Evolutionary conservation across 78 protist genomes (phyloP).

Genomic region (Cavenderia fasciculata): DNA sequence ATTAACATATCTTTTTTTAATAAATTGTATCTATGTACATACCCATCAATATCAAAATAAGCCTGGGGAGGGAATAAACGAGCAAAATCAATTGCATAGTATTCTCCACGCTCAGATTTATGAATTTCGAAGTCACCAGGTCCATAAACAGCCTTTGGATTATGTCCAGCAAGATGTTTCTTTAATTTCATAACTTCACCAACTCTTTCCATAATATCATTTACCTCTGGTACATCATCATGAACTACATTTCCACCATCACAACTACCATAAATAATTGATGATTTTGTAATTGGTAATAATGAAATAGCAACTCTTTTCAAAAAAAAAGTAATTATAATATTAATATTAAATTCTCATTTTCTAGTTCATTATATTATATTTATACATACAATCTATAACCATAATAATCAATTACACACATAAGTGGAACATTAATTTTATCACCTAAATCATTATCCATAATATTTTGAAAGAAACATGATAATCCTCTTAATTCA

Average conservation of each 20-base stretch:
- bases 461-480: slow-evolving; percentile 13
- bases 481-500: slow-evolving; percentile 12
- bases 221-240: neutral
- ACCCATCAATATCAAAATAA: neutral
- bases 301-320: slow-evolving; percentile 15
- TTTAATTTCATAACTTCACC: neutral
- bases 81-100: slow-evolving; percentile 39
- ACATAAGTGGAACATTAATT: slow-evolving; percentile 49
- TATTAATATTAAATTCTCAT: neutral
- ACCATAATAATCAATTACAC: slow-evolving; percentile 53
- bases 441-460: neutral
- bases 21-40: no score
- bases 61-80: slow-evolving; percentile 34
- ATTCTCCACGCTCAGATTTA: neutral
- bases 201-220: slow-evolving; percentile 7
- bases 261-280: slow-evolving; percentile 54
- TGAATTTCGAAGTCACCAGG: slow-evolving; percentile 77
- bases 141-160: slow-evolving; percentile 37
- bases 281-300: slow-evolving; percentile 8
- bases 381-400: slow-evolving; percentile 48
- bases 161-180: slow-evolving; percentile 31
- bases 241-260: slow-evolving; percentile 58
- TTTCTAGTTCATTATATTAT: no score
- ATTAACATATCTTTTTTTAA: no score
- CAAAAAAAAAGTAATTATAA: no score